Percentiles rank a stretch among this genome's conserved stretches.
phyloP scores from a whole-genome alignment of 2,329 filamentous ascomycete genomes.

The Sporothrix dimorphospora region DNA sequence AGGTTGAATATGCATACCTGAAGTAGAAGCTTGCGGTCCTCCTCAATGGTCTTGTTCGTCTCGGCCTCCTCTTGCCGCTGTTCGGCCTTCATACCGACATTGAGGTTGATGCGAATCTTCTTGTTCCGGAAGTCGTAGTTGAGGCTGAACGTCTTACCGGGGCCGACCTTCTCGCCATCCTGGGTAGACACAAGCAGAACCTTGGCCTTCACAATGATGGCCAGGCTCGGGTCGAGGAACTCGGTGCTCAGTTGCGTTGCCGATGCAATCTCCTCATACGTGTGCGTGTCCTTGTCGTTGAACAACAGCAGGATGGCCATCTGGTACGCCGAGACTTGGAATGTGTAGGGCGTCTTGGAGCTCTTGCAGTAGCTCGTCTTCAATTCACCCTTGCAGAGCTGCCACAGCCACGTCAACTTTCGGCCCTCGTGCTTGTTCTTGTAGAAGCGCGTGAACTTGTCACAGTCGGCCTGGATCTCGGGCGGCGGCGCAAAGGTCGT shows the following conservation, averaged over 20 bases:
- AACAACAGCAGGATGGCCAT: constrained; percentile 95
- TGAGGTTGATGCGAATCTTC: constrained; percentile 96
- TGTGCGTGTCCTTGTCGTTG: constrained; percentile 84
- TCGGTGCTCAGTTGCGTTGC: constrained; percentile 80
- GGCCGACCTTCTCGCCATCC: constrained; percentile 73
- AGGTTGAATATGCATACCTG: constrained; percentile 66
- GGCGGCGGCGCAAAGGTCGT: constrained; percentile 87
- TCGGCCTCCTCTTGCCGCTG: constrained; percentile 95
- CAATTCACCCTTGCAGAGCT: constrained; percentile 95
- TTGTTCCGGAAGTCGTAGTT: constrained; percentile 98
- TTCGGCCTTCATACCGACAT: constrained; percentile 92
- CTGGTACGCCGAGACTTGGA: constrained; percentile 97
- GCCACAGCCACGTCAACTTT: constrained; percentile 97
- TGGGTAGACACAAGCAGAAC: constrained; percentile 75
- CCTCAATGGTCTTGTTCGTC: constrained; percentile 99
- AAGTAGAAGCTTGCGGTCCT: constrained; percentile 93
- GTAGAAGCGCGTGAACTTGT: constrained; percentile 90
- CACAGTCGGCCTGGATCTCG: constrained; percentile 83
- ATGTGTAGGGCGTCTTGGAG: constrained; percentile 89
- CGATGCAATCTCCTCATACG: constrained; percentile 84
- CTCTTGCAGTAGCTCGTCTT: constrained; percentile 90
- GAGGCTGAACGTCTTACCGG: constrained; percentile 78
- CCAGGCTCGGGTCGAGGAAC: constrained; percentile 81
- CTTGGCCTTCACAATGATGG: constrained; percentile 90
- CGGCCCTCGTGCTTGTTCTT: constrained; percentile 95